phyloP scores from a whole-genome alignment of 306 rosid genomes.

The Quillaja saponaria region DNA sequence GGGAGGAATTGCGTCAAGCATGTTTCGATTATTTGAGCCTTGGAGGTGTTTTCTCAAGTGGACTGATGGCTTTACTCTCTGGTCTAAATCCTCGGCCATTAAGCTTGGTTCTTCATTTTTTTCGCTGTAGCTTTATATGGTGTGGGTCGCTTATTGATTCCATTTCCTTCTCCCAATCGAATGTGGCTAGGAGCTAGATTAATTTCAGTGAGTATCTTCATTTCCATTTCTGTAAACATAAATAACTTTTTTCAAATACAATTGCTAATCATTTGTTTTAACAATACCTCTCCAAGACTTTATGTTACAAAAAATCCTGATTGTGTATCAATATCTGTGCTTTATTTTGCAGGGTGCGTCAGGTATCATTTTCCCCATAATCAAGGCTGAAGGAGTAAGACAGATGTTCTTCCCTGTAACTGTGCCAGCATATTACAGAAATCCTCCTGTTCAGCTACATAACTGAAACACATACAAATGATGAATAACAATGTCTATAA shows the following conservation, averaged over 20 bases:
- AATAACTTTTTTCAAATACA: not conserved
- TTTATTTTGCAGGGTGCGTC: constrained; percentile 60
- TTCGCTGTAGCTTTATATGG: constrained; percentile 80
- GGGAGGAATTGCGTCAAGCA: constrained; percentile 72
- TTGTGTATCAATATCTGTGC: not conserved
- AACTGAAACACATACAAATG: not conserved
- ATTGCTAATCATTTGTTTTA: not conserved
- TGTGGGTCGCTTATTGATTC: constrained; percentile 72
- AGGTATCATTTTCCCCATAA: constrained; percentile 73
- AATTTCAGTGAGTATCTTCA: constrained; percentile 48
- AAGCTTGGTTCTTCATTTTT: constrained; percentile 70
- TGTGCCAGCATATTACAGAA: constrained; percentile 78
- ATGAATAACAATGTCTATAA: not conserved
- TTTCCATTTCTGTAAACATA: not conserved
- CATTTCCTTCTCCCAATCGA: constrained; percentile 68
- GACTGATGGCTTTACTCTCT: constrained; percentile 74
- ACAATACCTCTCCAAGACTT: constrained; percentile 6
- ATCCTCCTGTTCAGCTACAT: constrained; percentile 49
- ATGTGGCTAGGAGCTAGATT: constrained; percentile 66
- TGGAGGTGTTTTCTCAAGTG: constrained; percentile 73
- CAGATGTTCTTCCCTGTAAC: constrained; percentile 82
- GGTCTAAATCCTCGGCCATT: constrained; percentile 78
- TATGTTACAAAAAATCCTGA: not conserved
- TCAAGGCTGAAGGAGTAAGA: constrained; percentile 78
- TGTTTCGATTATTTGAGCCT: constrained; percentile 84